Evolutionary conservation across 1,284 basidiomycete genomes (phyloP), one percentile per base, ranked within the genome.

Genomic region (Xanthoconium separans): DNA sequence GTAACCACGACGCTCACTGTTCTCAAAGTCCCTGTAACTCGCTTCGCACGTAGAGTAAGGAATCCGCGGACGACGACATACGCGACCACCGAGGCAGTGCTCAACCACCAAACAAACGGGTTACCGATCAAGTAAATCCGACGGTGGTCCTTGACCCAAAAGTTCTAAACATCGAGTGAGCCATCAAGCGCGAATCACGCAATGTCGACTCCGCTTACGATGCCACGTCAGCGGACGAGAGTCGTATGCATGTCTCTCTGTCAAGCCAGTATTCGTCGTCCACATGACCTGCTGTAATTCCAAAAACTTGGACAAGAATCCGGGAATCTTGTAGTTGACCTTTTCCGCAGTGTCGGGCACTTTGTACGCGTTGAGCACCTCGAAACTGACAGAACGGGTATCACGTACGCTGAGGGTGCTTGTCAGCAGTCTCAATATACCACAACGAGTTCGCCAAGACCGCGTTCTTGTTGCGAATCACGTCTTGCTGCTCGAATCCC

Each of bases 401-500:
- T 44, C 45, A 83, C 93, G 64, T 65, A 95, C 93, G 70, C 50
- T 82, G 77, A 2, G 85, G 80, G 70, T 99, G 94, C 18, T 59
- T 58, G 10, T 64, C 76, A 57, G 90, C 83, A 4, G 93, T 96
- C 78, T 99, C 97, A 49, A 98, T 77, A 65, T 84, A 95, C 97
- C 97, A 99, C 56, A 99, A 71, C 52, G 94, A 95, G 71, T 98
- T 98, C 6, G 81, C 84, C 71, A 79, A 81, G 30, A 91, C 89
- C 4, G 96, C 95, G 66, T 98, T 96, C 80, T 95, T 95, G 75
- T 98, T 98, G 74, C 95, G 98, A 1, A 95, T 98, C 45, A 95
- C 96, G 69, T 99, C 97, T 71, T 99, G 97, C 73, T 99, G 97
- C 64, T 98, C 95, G 64, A 84, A 99, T 0, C 87, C 97, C 97